Base-by-base conservation (phyloP, 2,329 filamentous ascomycete genomes). In the Hawksworthiomyces lignivorus region DNA sequence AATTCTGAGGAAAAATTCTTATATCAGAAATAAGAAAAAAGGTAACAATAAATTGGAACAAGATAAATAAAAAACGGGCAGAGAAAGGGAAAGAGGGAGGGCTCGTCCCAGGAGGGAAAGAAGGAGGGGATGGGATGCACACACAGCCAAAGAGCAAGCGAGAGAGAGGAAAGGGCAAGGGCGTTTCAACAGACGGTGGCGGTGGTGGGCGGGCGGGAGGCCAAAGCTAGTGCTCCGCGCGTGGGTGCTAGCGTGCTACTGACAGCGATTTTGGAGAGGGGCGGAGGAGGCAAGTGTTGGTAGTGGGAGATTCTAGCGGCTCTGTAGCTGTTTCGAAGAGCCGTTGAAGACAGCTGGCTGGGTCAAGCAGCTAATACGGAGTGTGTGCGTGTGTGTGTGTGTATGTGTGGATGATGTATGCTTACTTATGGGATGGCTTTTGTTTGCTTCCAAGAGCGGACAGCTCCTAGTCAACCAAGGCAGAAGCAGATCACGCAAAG, bases 21-120 rank as follows among this genome's bases (percentile, higher is more conserved):
- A n/a, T n/a, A n/a, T 12, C 8, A 31, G 36, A 39, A 42, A 36
- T 36, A 37, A 42, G 32, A 41, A 32, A 45, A 41, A 44, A 42
- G 36, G 46, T 44, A 41, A 28, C 45, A 33, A 17, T 3, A 24
- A 41, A 37, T 44, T 47, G 49, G 39, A 29, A 40, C 45, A 36
- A 39, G 43, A 42, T 30, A 44, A 27, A 32, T 35, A 31, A 24
- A 17, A 29, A 26, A 36, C 22, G 19, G 31, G 31, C n/a, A 15
- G 30, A 5, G 20, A 33, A 33, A 20, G 31, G 17, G 31, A 17
- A 33, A 10, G 31, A 33, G 31, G 31, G 30, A 18, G 17, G 30
- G n/a, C n/a, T 9, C n/a, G n/a, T 7, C 21, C n/a, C n/a, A 12
- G 22, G 54, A 53, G 1, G 30, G 30, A 32, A 32, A 32, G 30